phyloP scores from a whole-genome alignment of 805 yeast genomes.

The Kluyveromyces starmeri region DNA sequence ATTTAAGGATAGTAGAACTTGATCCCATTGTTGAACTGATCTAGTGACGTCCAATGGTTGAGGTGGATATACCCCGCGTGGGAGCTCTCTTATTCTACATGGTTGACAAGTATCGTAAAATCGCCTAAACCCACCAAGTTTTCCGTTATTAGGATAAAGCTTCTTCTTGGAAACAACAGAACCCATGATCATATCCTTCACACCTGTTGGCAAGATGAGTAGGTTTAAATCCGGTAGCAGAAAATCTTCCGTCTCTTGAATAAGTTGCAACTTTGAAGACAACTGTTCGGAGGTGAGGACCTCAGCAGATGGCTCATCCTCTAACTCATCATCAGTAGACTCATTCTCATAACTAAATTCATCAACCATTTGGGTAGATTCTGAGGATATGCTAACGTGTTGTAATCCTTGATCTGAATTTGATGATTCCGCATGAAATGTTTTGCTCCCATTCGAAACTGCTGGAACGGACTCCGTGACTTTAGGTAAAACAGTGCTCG shows the following conservation, averaged over 20 bases:
- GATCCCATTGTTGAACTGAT: constrained; percentile 29
- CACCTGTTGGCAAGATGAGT: constrained; percentile 25
- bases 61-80: constrained; percentile 27
- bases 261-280: constrained; percentile 6
- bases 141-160: constrained; percentile 16
- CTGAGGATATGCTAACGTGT: constrained; percentile 1
- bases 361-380: constrained; percentile 9
- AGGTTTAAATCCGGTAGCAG: constrained; percentile 16
- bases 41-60: constrained; percentile 29
- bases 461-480: background rate
- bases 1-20: constrained; percentile 6
- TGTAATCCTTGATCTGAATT: constrained; percentile 3
- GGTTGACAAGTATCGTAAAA: constrained; percentile 21
- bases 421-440: background rate
- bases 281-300: constrained; percentile 13
- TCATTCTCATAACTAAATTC: constrained; percentile 20
- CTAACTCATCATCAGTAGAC: constrained; percentile 21
- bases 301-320: constrained; percentile 12
- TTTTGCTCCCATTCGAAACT: background rate
- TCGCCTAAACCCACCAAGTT: constrained; percentile 24
- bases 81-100: constrained; percentile 20
- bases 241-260: constrained; percentile 9
- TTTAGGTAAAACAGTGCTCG: background rate
- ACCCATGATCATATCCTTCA: constrained; percentile 28
- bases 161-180: constrained; percentile 18